These are phyloP conservation scores for Colletotrichum sp. DNA, from an alignment of 2,329 filamentous ascomycete species.

Conservation along the genomic window DNA sequence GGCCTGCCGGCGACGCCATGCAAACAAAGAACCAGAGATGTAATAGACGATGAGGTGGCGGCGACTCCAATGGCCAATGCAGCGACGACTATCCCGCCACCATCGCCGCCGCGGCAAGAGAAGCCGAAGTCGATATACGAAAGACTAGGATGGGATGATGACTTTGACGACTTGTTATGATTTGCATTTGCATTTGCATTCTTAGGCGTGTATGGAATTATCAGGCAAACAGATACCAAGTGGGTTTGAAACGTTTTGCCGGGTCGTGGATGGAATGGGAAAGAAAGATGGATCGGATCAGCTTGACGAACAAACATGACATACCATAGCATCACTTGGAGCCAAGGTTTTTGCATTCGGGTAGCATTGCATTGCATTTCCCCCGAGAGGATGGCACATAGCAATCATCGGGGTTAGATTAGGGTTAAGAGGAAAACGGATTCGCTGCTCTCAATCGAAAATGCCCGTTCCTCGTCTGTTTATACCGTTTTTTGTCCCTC, in stretches of 20 bases:
- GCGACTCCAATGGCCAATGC: background rate
- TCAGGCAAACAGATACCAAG: constrained; percentile 13
- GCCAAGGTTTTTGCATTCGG: background rate
- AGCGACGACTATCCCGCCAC: background rate
- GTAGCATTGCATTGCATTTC: background rate
- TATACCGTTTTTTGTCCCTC: constrained; percentile 6
- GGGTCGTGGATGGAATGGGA: background rate
- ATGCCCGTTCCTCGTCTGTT: background rate
- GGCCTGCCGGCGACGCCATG: constrained; percentile 43
- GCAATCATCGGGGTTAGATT: background rate
- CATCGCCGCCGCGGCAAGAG: constrained; percentile 9
- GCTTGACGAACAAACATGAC: constrained; percentile 9
- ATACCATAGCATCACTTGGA: constrained; percentile 7
- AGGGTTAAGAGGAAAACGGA: background rate
- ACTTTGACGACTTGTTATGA: constrained; percentile 52
- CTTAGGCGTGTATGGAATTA: constrained; percentile 21
- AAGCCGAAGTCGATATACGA: constrained; percentile 55
- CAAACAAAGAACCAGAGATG: constrained; percentile 29
- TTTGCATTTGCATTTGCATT: constrained; percentile 6
- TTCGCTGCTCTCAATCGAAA: background rate
- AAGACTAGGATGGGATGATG: constrained; percentile 63
- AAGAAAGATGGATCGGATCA: background rate
- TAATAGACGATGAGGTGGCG: constrained; percentile 20
- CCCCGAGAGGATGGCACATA: background rate
- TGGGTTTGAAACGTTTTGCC: background rate